Evolutionary conservation across 2,329 filamentous ascomycete genomes (phyloP), one percentile per base, ranked within the genome.

Genomic region (Colletotrichum karsti): DNA sequence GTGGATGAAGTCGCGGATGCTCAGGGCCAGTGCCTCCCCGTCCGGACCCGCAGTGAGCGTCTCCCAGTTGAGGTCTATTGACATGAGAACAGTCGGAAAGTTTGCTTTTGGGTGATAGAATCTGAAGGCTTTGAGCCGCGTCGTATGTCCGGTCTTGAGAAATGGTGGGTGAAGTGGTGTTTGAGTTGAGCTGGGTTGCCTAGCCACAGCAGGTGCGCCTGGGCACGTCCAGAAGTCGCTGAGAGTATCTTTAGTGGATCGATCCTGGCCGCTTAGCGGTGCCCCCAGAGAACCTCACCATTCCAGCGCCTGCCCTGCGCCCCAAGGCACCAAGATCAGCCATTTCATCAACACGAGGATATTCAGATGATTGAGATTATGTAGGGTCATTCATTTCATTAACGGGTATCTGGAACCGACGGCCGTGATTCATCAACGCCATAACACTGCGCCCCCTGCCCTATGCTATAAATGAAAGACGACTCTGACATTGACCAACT

Each of bases 61-160:
- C 76, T 96, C 92, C 96, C 96, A 99, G 81, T 97, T 94, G 78
- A 99, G 92, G 77, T 98, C 95, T 84, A 99, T 95, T 73, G 96
- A 98, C 96, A 99, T 99, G 72, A 69, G 69, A 67, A 24, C 9
- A 42, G 4, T 46, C 24, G 57, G 24, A 48, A 48, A 39, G 10
- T 18, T 37, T 22, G 18, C 7, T 53, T 8, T 35, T 33, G 12
- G 10, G n/a, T n/a, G 5, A 7, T 13, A 15, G 20, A 53, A 33
- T 53, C 35, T 20, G 10, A 7, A 37, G 12, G 30, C 15, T 15
- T 15, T 37, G n/a, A n/a, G 24, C 12, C 46, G 30, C 22, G 28
- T 22, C 18, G 15, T 5, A 50, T n/a, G 12, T 35, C 26, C 10
- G 9, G 9, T 13, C 44, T 51, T 28, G 26, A 51, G 37, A 35